phyloP scores from a whole-genome alignment of 2,329 filamentous ascomycete species.

The Verticillium albo-atrum region DNA sequence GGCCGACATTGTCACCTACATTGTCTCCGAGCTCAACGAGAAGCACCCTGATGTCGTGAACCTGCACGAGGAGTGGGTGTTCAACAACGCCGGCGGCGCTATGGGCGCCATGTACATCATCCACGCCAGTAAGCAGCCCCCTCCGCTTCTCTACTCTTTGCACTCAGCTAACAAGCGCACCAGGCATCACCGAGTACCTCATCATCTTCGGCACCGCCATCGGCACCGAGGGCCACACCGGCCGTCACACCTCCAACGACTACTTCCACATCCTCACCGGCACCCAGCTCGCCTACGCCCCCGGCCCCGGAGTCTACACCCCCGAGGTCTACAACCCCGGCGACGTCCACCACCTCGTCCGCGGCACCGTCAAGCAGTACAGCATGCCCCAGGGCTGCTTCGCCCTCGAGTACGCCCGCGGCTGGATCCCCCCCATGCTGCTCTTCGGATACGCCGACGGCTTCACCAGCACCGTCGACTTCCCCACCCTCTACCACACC shows the following conservation, averaged over 20 bases:
- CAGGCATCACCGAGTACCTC: conserved; percentile 79
- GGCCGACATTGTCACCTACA: conserved; percentile 60
- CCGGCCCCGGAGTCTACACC: conserved; percentile 62
- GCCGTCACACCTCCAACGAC: conserved; percentile 87
- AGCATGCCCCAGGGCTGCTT: conserved; percentile 73
- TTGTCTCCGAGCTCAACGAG: conserved; percentile 61
- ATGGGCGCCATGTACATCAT: conserved; percentile 93
- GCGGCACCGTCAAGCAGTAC: conserved; percentile 77
- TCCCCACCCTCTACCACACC: conserved; percentile 82
- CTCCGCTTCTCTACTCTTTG: neutral
- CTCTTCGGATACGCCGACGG: conserved; percentile 85
- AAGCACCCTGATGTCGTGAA: conserved; percentile 56
- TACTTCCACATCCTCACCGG: conserved; percentile 89
- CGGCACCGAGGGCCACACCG: conserved; percentile 83
- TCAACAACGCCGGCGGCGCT: conserved; percentile 87
- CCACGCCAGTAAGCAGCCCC: conserved; percentile 66
- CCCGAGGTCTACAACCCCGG: conserved; percentile 68
- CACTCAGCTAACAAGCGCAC: neutral
- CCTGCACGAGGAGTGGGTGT: conserved; percentile 76
- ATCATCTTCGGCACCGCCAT: conserved; percentile 82
- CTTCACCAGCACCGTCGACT: conserved; percentile 75
- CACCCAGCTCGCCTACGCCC: conserved; percentile 70
- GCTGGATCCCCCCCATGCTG: conserved; percentile 92
- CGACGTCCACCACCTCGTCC: conserved; percentile 64
- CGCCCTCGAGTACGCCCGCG: conserved; percentile 77